phyloP scores from a whole-genome alignment of 2,329 filamentous ascomycete genomes.

The Plectosphaerella plurivora region DNA sequence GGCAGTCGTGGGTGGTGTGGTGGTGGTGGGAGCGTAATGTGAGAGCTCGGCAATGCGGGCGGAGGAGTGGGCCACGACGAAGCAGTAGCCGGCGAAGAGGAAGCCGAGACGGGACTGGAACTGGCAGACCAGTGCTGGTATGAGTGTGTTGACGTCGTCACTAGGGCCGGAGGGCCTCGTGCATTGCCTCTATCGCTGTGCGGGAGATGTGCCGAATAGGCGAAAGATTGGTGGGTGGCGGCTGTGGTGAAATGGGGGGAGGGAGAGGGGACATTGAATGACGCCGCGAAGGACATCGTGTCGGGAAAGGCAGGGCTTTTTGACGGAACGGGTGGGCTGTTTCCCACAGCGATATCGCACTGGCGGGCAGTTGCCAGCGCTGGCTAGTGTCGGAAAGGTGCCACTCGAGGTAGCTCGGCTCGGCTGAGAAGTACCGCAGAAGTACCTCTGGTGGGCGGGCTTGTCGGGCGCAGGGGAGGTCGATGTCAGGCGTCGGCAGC shows the following conservation, averaged over 20 bases:
- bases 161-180: constrained; percentile 1
- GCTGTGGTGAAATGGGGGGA: constrained; percentile 2
- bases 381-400: background rate
- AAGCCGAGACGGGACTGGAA: constrained; percentile 8
- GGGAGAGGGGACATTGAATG: constrained; percentile 8
- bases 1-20: constrained; percentile 5
- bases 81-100: constrained; percentile 5
- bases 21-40: constrained; percentile 4
- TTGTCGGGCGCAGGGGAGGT: background rate
- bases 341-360: constrained; percentile 3
- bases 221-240: constrained; percentile 5
- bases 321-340: constrained; percentile 2
- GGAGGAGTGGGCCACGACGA: constrained; percentile 6
- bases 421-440: background rate
- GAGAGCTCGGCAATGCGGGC: constrained; percentile 8
- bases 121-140: constrained; percentile 8
- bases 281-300: constrained; percentile 10
- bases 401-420: background rate
- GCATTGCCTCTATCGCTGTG: constrained; percentile 3
- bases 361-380: background rate
- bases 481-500: background rate
- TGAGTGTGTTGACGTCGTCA: constrained; percentile 2
- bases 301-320: constrained; percentile 6
- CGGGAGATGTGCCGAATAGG: constrained; percentile 2
- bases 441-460: background rate